These are phyloP conservation scores for Suillus brevipes DNA, from an alignment of 768 basidiomycete species.

Conservation along the genomic window DNA sequence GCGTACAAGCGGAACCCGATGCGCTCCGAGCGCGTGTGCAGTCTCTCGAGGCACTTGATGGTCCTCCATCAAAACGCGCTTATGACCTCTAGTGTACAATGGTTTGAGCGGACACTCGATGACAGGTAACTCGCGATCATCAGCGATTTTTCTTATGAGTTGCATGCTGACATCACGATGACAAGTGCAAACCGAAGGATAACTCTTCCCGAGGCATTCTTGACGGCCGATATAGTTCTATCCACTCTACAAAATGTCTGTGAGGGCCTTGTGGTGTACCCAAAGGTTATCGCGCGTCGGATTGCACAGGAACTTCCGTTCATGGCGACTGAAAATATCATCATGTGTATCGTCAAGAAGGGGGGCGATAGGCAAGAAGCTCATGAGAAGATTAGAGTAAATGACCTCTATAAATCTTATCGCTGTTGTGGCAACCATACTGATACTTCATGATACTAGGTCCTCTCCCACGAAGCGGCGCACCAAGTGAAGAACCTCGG, in stretches of 20 bases:
- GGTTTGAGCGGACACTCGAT: slow-evolving; percentile 98
- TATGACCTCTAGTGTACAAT: slow-evolving; percentile 93
- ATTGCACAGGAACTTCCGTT: slow-evolving; percentile 96
- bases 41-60: slow-evolving; percentile 94
- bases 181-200: slow-evolving; percentile 92
- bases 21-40: slow-evolving; percentile 97
- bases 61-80: slow-evolving; percentile 93
- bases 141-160: background rate
- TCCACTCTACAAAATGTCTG: slow-evolving; percentile 95
- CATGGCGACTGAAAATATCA: slow-evolving; percentile 99
- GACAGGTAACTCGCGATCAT: slow-evolving; percentile 61
- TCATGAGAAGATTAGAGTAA: slow-evolving; percentile 90
- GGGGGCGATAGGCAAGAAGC: slow-evolving; percentile 96
- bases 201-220: slow-evolving; percentile 94
- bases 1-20: slow-evolving; percentile 99
- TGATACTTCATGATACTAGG: slow-evolving; percentile 40
- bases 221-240: slow-evolving; percentile 95
- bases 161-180: background rate
- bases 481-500: slow-evolving; percentile 94
- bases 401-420: slow-evolving; percentile 22
- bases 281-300: slow-evolving; percentile 88
- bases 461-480: slow-evolving; percentile 92
- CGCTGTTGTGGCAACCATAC: slow-evolving; percentile 18
- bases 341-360: slow-evolving; percentile 96
- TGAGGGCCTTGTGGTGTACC: slow-evolving; percentile 99